Percentiles rank a stretch among this genome's conserved stretches.
Evolutionary conservation across 2,329 filamentous ascomycete species (phyloP).

Genomic region (Penicillium sp.): DNA sequence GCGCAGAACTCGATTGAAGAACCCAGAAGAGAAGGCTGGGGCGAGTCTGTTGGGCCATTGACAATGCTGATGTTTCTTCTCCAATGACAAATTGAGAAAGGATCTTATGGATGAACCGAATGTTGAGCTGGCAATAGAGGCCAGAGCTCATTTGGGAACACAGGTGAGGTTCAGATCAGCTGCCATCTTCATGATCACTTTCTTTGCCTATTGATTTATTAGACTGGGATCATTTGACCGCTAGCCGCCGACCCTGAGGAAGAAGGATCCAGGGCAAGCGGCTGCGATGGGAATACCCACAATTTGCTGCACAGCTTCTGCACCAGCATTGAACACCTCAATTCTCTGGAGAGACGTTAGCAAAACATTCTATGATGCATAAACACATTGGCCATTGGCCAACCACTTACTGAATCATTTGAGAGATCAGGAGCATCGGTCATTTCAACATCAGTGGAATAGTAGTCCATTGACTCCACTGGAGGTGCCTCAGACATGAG

Average conservation of each 20-base stretch:
- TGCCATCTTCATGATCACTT: background rate
- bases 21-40: background rate
- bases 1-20: background rate
- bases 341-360: background rate
- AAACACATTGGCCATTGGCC: background rate
- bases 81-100: too few species aligned
- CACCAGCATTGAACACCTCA: background rate
- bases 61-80: too few species aligned
- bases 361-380: background rate
- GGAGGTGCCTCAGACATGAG: constrained; percentile 1
- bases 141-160: background rate
- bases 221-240: background rate
- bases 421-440: constrained; percentile 15
- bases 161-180: background rate
- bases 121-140: too few species aligned
- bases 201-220: background rate
- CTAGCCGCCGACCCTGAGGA: background rate
- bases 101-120: too few species aligned
- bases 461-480: constrained; percentile 1
- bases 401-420: constrained; percentile 1
- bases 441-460: constrained; percentile 13
- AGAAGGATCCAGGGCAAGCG: background rate
- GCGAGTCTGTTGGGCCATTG: background rate
- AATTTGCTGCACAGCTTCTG: background rate
- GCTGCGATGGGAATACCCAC: background rate